Evolutionary conservation across 1,284 basidiomycete genomes (phyloP).

Genomic region (Microbotryomycetes sp.): DNA sequence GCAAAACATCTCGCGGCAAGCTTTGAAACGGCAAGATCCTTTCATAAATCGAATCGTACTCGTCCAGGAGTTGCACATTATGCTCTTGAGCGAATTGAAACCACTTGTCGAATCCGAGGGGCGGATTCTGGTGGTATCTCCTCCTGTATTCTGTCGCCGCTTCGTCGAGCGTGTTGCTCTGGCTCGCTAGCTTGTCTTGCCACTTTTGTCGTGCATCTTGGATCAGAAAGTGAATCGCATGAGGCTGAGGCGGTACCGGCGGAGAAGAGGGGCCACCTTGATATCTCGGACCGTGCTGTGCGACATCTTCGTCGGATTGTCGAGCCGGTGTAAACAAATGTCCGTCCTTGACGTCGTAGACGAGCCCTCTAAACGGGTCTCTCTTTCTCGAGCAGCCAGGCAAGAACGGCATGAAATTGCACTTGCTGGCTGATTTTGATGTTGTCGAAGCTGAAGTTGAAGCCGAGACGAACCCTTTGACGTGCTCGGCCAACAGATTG

Average conservation of each 20-base stretch:
- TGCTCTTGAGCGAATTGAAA: constrained; percentile 25
- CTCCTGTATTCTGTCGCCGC: constrained; percentile 32
- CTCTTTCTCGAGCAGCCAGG: not conserved
- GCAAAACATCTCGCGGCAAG: constrained; percentile 20
- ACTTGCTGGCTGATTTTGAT: not conserved
- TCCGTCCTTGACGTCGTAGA: constrained; percentile 1
- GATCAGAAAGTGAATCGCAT: constrained; percentile 28
- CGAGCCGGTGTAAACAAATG: constrained; percentile 10
- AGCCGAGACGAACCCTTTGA: not conserved
- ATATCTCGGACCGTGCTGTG: not conserved
- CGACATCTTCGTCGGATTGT: not conserved
- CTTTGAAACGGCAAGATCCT: constrained; percentile 27
- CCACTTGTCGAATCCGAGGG: constrained; percentile 32
- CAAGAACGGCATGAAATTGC: not conserved
- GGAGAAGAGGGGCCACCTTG: not conserved
- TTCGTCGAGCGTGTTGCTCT: constrained; percentile 24
- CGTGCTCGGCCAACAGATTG: not conserved
- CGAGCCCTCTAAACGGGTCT: constrained; percentile 7
- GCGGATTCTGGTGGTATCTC: constrained; percentile 26
- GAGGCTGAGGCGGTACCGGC: constrained; percentile 8
- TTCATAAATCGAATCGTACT: constrained; percentile 33
- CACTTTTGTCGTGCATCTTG: constrained; percentile 12
- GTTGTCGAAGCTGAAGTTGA: not conserved
- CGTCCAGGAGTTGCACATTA: constrained; percentile 32
- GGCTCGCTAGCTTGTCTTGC: constrained; percentile 17